Evolutionary conservation across 1,284 basidiomycete genomes (phyloP).

Genomic region (Pascua guehoae): DNA sequence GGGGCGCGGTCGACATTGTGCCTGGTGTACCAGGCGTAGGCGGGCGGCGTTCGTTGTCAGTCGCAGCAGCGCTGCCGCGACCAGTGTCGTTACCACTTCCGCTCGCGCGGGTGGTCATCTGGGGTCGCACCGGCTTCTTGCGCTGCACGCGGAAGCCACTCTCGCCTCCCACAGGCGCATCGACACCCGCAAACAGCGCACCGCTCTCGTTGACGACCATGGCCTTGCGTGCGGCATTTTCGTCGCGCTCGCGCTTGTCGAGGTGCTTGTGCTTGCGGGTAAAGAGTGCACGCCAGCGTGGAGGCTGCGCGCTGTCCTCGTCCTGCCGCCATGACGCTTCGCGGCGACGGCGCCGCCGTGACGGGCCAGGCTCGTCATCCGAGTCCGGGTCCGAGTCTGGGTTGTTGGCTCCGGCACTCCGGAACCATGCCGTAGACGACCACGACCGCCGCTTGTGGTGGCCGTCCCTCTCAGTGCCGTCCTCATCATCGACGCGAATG

Average conservation of each 20-base stretch:
- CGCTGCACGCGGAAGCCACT: slow-evolving; percentile 8
- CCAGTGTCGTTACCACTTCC: no score
- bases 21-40: no score
- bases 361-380: slow-evolving; percentile 39
- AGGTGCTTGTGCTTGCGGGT: slow-evolving; percentile 19
- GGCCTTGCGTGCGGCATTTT: slow-evolving; percentile 43
- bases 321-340: neutral
- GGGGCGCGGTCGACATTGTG: no score
- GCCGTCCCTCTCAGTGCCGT: slow-evolving; percentile 7
- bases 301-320: neutral
- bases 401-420: neutral
- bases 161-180: neutral
- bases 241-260: slow-evolving; percentile 28
- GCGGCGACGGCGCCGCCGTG: neutral
- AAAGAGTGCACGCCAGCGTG: slow-evolving; percentile 15
- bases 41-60: no score
- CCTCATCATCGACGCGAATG: slow-evolving; percentile 19
- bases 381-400: slow-evolving; percentile 18
- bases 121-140: neutral
- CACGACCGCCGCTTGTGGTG: slow-evolving; percentile 7
- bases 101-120: no score
- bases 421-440: slow-evolving; percentile 9
- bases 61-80: no score
- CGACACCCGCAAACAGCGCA: slow-evolving; percentile 40
- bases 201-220: slow-evolving; percentile 38